These are phyloP conservation scores for Euphorbia tirucalli DNA, from an alignment of 345 rosid genomes.

Conservation along the genomic window DNA sequence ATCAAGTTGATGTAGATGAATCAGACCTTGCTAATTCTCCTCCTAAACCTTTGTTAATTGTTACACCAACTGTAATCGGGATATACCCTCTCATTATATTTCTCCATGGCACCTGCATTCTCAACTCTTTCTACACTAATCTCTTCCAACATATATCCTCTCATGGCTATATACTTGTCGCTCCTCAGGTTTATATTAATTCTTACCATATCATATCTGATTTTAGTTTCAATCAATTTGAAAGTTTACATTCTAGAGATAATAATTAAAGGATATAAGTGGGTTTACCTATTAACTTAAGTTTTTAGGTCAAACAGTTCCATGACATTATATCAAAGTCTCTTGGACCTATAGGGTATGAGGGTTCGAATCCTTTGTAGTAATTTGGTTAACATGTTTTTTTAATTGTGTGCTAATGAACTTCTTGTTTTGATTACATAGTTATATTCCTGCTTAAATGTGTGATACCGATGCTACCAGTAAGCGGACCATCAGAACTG, in stretches of 20 bases:
- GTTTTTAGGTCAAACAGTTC: no score
- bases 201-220: no score
- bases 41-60: constrained; percentile 32
- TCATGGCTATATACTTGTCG: constrained; percentile 45
- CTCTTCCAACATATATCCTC: constrained; percentile 37
- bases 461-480: constrained; percentile 3
- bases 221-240: no score
- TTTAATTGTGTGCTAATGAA: neutral
- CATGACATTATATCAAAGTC: no score
- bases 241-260: no score
- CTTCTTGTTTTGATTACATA: neutral
- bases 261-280: no score
- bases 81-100: constrained; percentile 38
- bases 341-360: no score
- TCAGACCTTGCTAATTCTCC: constrained; percentile 8
- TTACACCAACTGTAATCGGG: constrained; percentile 26
- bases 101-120: constrained; percentile 34
- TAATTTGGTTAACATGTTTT: no score
- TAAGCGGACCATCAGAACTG: constrained; percentile 23
- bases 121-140: constrained; percentile 28
- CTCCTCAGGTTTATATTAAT: constrained; percentile 40
- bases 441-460: neutral
- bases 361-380: no score
- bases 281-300: no score
- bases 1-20: neutral